Evolutionary conservation across 2,329 filamentous ascomycete species (phyloP).

Genomic region (Lomentospora prolificans): DNA sequence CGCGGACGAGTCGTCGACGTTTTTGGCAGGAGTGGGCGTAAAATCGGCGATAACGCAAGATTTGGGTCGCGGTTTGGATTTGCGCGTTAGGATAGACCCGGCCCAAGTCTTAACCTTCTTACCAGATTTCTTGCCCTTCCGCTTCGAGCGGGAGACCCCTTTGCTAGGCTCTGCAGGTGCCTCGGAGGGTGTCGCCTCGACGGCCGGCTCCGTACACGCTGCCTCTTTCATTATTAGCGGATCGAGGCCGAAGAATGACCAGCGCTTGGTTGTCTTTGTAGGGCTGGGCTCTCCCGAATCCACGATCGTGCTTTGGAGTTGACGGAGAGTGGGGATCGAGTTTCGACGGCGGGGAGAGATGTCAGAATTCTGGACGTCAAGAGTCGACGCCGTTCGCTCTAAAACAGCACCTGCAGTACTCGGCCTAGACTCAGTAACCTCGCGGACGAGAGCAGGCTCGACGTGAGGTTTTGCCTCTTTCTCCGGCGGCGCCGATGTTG

Average conservation of each 20-base stretch:
- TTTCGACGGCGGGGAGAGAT: slow-evolving; percentile 42
- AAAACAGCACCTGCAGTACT: slow-evolving; percentile 64
- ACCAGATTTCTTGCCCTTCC: slow-evolving; percentile 25
- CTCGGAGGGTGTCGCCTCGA: background rate
- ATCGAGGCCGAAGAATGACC: slow-evolving; percentile 55
- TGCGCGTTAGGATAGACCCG: slow-evolving; percentile 56
- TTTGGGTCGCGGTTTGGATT: slow-evolving; percentile 41
- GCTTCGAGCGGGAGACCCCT: slow-evolving; percentile 15
- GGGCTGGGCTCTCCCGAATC: slow-evolving; percentile 34
- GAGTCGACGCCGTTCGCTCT: slow-evolving; percentile 30
- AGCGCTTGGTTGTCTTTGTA: slow-evolving; percentile 43
- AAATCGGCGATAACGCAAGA: background rate
- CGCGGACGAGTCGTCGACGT: background rate
- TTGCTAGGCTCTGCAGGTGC: background rate
- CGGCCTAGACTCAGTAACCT: slow-evolving; percentile 44
- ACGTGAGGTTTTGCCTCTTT: slow-evolving; percentile 30
- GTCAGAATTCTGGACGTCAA: slow-evolving; percentile 9
- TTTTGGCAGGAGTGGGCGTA: background rate
- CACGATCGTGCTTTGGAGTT: slow-evolving; percentile 23
- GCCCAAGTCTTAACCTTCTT: slow-evolving; percentile 72
- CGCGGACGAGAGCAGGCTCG: slow-evolving; percentile 28
- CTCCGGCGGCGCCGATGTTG: background rate
- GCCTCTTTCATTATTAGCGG: slow-evolving; percentile 24
- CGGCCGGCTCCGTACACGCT: background rate
- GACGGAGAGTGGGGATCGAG: slow-evolving; percentile 46